Percentiles rank a stretch among this genome's conserved stretches.
Evolutionary conservation across 306 rosid species (phyloP).

Genomic region (Dryas drummondii): DNA sequence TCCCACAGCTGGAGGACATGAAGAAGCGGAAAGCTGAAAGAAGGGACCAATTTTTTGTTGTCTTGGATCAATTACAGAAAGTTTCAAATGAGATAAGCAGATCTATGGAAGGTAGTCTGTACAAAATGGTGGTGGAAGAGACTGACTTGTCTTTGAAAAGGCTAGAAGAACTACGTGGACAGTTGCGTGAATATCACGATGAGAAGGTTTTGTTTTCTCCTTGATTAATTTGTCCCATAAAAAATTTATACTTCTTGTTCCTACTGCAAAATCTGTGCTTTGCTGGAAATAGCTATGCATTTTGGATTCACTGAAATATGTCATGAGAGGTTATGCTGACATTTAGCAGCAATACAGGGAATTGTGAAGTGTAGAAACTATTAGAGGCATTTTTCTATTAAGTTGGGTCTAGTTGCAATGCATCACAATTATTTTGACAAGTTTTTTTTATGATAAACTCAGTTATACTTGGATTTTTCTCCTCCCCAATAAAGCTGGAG

Average conservation of each 20-base stretch:
- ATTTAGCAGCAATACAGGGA: background rate
- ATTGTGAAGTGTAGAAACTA: background rate
- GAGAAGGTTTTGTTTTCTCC: conserved; percentile 54
- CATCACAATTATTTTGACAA: background rate
- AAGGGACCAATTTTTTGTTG: conserved; percentile 49
- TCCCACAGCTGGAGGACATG: conserved; percentile 54
- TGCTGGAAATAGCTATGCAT: background rate
- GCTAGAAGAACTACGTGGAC: conserved; percentile 44
- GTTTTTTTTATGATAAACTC: background rate
- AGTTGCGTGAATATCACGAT: conserved; percentile 42
- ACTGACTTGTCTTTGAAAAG: conserved; percentile 53
- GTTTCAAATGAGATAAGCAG: conserved; percentile 51
- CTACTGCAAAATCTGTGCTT: background rate
- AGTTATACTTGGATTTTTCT: background rate
- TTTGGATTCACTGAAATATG: background rate
- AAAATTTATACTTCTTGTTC: background rate
- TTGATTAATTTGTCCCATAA: background rate
- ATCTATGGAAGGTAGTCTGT: conserved; percentile 23
- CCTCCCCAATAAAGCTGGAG: conserved; percentile 1
- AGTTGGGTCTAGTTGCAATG: conserved; percentile 6
- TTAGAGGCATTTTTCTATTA: background rate
- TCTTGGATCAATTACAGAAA: conserved; percentile 45
- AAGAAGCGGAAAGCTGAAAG: conserved; percentile 52
- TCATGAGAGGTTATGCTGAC: conserved; percentile 3
- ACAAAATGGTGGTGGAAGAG: conserved; percentile 42